Evolutionary conservation across 208 protist species (phyloP).

Genomic region (Wallacemonas rigidus): DNA sequence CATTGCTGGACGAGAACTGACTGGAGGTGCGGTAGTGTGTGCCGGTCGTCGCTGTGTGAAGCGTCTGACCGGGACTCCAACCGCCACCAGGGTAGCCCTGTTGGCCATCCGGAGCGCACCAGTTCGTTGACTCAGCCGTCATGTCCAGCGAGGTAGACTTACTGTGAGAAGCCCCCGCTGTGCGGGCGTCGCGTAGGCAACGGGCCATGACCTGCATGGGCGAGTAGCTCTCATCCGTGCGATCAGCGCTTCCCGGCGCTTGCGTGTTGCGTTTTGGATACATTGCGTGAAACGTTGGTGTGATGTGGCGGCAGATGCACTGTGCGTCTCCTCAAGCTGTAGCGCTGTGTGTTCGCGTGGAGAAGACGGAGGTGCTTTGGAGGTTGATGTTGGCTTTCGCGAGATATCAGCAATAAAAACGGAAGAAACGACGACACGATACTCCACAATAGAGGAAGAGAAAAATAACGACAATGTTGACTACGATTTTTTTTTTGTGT

Average conservation of each 20-base stretch:
- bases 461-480: too few relatives aligned
- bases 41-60: not conserved
- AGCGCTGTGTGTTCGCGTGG: too few relatives aligned
- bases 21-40: constrained; percentile 6
- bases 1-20: constrained; percentile 3
- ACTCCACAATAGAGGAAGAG: too few relatives aligned
- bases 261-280: not conserved
- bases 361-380: too few relatives aligned
- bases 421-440: too few relatives aligned
- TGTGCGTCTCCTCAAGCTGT: too few relatives aligned
- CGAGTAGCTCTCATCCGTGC: not conserved
- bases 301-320: too few relatives aligned
- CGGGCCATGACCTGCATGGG: not conserved
- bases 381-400: too few relatives aligned
- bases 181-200: not conserved
- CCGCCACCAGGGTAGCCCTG: not conserved
- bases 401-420: too few relatives aligned
- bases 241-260: not conserved
- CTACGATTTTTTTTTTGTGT: too few relatives aligned
- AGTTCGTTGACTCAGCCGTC: not conserved
- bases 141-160: constrained; percentile 13
- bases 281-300: not conserved
- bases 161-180: not conserved
- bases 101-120: not conserved
- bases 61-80: not conserved